Conservation (phyloP, 2,329 filamentous ascomycete genomes). For the Venturia carpophila region DNA sequence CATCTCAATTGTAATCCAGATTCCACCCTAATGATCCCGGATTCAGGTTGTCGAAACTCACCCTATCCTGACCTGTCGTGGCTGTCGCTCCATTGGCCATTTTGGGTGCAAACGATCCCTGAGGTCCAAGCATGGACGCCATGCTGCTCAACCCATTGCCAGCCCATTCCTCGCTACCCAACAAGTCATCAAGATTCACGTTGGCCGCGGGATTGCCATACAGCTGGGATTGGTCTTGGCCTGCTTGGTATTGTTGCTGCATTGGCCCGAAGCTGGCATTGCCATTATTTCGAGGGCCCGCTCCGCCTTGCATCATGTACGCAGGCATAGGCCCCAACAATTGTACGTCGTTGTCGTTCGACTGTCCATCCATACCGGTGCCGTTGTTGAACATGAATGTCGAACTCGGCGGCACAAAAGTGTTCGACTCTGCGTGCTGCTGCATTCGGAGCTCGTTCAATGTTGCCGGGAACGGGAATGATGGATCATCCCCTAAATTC, state of each 20-base stretch:
- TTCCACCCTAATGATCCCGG: conserved; percentile 16
- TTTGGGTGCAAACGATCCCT: not conserved
- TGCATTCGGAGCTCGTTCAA: conserved; percentile 12
- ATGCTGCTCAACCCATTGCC: conserved; percentile 24
- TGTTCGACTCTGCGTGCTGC: not conserved
- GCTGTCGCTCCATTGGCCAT: not conserved
- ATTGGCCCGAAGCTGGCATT: conserved; percentile 23
- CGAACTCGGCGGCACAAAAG: conserved; percentile 18
- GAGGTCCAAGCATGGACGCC: not conserved
- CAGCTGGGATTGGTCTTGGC: conserved; percentile 23
- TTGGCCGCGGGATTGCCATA: conserved; percentile 31
- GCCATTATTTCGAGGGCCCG: conserved; percentile 22
- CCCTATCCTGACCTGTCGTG: not conserved
- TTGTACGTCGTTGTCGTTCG: conserved; percentile 55
- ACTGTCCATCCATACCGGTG: conserved; percentile 18
- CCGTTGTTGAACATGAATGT: conserved; percentile 18
- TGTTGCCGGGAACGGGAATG: conserved; percentile 14
- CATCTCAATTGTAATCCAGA: conserved; percentile 11
- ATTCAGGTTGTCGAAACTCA: conserved; percentile 15
- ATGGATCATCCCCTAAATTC: conserved; percentile 27
- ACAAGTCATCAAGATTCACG: conserved; percentile 30
- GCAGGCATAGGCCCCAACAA: conserved; percentile 63
- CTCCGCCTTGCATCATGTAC: conserved; percentile 55
- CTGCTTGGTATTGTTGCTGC: conserved; percentile 15
- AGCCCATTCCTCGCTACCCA: conserved; percentile 35